These are phyloP conservation scores for Sporobolomyces roseus DNA, from an alignment of 768 basidiomycete genomes.

Conservation along the genomic window DNA sequence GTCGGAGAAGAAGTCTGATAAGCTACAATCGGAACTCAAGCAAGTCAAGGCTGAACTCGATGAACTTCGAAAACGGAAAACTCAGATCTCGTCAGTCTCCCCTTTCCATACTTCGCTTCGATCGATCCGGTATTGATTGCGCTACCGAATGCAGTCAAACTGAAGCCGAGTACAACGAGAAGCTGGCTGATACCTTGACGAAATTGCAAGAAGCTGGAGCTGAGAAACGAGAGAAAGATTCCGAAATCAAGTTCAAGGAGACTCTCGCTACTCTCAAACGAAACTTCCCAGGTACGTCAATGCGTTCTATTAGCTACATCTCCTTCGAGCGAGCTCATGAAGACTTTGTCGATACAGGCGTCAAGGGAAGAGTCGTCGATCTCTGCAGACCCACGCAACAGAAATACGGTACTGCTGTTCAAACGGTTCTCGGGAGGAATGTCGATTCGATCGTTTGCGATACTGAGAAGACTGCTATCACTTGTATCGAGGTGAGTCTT, in stretches of 20 bases:
- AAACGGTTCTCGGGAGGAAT: constrained; percentile 86
- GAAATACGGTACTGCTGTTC: constrained; percentile 87
- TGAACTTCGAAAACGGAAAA: constrained; percentile 52
- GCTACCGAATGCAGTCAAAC: constrained; percentile 60
- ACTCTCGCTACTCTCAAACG: constrained; percentile 75
- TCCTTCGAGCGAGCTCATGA: too few relatives aligned
- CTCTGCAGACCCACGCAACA: constrained; percentile 88
- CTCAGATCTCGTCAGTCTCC: constrained; percentile 25
- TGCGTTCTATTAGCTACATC: too few relatives aligned
- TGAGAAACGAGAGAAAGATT: constrained; percentile 79
- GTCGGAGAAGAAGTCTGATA: constrained; percentile 58
- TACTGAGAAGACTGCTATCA: constrained; percentile 92
- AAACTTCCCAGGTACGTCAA: constrained; percentile 74
- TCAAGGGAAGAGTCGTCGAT: constrained; percentile 86
- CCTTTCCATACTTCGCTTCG: background rate
- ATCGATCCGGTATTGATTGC: background rate
- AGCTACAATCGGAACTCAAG: constrained; percentile 61
- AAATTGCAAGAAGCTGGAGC: constrained; percentile 86
- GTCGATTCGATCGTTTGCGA: constrained; percentile 95
- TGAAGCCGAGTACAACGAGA: constrained; percentile 87
- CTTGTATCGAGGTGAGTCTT: constrained; percentile 79
- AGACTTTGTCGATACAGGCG: too few relatives aligned
- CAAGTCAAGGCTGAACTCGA: constrained; percentile 72
- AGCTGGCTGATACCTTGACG: constrained; percentile 72
- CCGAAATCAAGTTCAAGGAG: constrained; percentile 78